Percentiles rank a stretch among this genome's conserved stretches.
Conservation (phyloP, 257 asterid species). For the Striga asiatica region DNA sequence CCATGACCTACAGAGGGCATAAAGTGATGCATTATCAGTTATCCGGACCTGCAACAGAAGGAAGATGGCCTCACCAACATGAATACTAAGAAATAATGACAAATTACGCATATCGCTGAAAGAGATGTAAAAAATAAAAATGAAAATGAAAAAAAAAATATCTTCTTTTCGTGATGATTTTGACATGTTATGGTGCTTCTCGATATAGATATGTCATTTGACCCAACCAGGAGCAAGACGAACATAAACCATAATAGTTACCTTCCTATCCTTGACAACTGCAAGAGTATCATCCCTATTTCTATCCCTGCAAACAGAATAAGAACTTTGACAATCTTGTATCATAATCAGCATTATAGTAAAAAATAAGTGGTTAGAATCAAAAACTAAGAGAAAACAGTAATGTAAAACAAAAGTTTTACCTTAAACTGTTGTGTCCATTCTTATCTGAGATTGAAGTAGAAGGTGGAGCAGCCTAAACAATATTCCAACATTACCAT, state of each 20-base stretch:
- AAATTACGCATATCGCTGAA: neutral
- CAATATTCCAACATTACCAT: neutral
- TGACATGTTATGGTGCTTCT: neutral
- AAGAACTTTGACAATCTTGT: constrained; percentile 13
- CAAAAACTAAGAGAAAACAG: neutral
- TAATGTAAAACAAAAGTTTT: neutral
- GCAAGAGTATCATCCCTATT: constrained; percentile 42
- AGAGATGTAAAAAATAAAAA: too few relatives aligned
- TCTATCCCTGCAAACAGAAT: constrained; percentile 37
- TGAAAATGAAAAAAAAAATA: too few relatives aligned
- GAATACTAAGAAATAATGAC: neutral
- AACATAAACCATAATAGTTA: constrained; percentile 10
- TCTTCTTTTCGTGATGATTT: neutral
- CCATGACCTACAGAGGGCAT: constrained; percentile 82
- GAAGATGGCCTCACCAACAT: constrained; percentile 12
- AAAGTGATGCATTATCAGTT: constrained; percentile 56
- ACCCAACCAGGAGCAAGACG: neutral
- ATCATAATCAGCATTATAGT: neutral
- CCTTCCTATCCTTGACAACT: constrained; percentile 70
- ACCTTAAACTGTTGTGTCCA: constrained; percentile 58
- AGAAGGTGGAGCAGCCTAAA: constrained; percentile 34
- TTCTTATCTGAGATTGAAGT: constrained; percentile 38
- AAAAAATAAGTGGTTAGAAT: neutral
- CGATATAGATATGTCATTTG: neutral
- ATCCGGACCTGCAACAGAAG: constrained; percentile 47